Conservation (phyloP, 2,329 filamentous ascomycete genomes). For the Colletotrichum tofieldiae region DNA sequence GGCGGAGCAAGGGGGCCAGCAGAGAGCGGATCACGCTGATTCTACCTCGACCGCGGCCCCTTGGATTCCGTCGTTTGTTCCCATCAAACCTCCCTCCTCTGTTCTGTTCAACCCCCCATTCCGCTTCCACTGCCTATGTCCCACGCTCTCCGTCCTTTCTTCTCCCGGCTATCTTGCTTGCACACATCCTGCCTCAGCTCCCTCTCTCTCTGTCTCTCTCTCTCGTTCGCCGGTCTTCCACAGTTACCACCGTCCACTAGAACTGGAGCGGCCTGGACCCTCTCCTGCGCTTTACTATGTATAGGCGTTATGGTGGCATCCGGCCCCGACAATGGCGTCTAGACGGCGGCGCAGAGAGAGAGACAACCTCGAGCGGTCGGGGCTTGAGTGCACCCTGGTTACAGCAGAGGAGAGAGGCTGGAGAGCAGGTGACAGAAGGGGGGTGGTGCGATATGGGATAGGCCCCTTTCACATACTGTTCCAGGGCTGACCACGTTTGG, state of each 20-base stretch:
- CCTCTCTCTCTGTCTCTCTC: conserved; percentile 1
- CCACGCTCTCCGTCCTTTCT: conserved; percentile 1
- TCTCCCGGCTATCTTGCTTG: background rate
- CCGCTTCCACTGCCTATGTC: conserved; percentile 5
- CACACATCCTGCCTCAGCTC: conserved; percentile 1
- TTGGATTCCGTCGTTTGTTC: background rate
- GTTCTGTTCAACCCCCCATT: conserved; percentile 15
- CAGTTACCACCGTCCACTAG: conserved; percentile 8
- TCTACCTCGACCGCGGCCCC: conserved; percentile 19
- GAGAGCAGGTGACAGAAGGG: conserved; percentile 5
- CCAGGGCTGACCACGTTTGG: conserved; percentile 42
- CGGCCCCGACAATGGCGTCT: conserved; percentile 9
- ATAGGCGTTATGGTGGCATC: conserved; percentile 19
- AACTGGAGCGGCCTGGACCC: conserved; percentile 25
- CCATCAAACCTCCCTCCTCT: background rate
- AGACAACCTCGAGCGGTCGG: conserved; percentile 1
- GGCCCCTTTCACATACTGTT: conserved; percentile 4
- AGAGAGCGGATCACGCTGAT: conserved; percentile 15
- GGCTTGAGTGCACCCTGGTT: background rate
- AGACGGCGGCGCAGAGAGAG: conserved; percentile 7
- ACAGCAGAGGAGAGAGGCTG: conserved; percentile 13
- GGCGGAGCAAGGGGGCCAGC: conserved; percentile 26
- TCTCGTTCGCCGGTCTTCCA: conserved; percentile 17
- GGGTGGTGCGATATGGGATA: conserved; percentile 23
- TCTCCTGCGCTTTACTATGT: conserved; percentile 6